These are phyloP conservation scores for Mycena citricolor DNA, from an alignment of 1,284 basidiomycete species.

Conservation along the genomic window DNA sequence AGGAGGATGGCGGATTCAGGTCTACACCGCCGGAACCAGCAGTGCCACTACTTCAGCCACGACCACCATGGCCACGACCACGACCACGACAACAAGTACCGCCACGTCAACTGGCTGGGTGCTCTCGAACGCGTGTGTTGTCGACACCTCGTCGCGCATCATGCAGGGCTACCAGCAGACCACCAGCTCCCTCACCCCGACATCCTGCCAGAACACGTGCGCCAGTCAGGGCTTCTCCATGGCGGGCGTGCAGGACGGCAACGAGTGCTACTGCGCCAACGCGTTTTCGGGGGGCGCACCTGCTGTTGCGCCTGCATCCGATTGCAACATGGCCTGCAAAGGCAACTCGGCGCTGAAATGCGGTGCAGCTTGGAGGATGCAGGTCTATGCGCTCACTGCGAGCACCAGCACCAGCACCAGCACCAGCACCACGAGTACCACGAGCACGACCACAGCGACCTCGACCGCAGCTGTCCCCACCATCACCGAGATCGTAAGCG, in stretches of 20 bases:
- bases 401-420: no score
- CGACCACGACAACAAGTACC: slow-evolving; percentile 2
- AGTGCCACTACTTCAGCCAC: no score
- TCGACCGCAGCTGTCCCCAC: slow-evolving; percentile 5
- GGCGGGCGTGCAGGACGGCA: not conserved
- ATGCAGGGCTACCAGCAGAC: not conserved
- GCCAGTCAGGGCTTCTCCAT: not conserved
- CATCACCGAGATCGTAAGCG: slow-evolving; percentile 3
- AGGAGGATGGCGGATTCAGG: not conserved
- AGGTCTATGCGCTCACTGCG: not conserved
- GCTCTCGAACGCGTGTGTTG: no score
- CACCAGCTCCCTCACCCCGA: not conserved
- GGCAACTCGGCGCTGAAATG: not conserved
- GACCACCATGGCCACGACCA: no score
- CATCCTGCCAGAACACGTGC: not conserved
- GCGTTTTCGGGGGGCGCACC: not conserved
- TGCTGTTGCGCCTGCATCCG: not conserved
- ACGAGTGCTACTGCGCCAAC: not conserved
- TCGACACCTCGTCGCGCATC: not conserved
- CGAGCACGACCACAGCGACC: not conserved
- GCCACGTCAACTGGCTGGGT: no score
- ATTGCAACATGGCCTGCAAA: not conserved
- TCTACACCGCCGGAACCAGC: no score
- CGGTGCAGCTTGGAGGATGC: not conserved
- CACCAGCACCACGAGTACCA: not conserved